Evolutionary conservation across 2,329 filamentous ascomycete species (phyloP), one percentile per base, ranked within the genome.

Genomic region (Byssoonygena ceratinophila): DNA sequence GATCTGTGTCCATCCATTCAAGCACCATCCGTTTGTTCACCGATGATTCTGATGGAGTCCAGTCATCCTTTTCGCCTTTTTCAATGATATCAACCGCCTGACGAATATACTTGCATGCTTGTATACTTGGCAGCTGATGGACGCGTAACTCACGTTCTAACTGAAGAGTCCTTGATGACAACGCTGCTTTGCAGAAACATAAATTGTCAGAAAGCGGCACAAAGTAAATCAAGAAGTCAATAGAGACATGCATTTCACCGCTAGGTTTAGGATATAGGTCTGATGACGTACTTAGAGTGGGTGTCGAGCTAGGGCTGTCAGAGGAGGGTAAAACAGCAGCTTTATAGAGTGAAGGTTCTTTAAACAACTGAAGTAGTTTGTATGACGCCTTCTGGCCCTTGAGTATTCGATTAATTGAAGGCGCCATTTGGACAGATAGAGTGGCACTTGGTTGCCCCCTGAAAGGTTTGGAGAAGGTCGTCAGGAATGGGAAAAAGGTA

Each of bases 1-100:
- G 22, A 43, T 55, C 55, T 11, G 50, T 57, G 25, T 55, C 50
- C 49, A 57, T 53, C 53, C 50, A 57, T 20, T 55, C 55, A 25
- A 57, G 41, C 16, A 53, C 55, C 29, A 57, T 55, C 7, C 53
- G 50, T 43, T 53, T 53, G 18, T 41, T 57, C 11, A 55, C 45
- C 2, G 49, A 39, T 32, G 43, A 14, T 18, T 32, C 18, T 18
- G 55, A 55, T 5, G 55, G 43, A 32, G 20, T 48, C 54, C 54
- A 56, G 23, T 56, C 54, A 9, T 56, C 54, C 18, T 46, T n/a
- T 44, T 56, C 51, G 29, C 23, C 25, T 36, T 56, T 53, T 7
- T 53, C 41, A 25, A 53, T 53, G 36, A 57, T 39, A 53, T 55
- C 41, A 16, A 55, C 34, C 22, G 48, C 37, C 39, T 55, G 46